Conservation (phyloP, 805 yeast genomes). For the Sugiyamaella floridensis region DNA sequence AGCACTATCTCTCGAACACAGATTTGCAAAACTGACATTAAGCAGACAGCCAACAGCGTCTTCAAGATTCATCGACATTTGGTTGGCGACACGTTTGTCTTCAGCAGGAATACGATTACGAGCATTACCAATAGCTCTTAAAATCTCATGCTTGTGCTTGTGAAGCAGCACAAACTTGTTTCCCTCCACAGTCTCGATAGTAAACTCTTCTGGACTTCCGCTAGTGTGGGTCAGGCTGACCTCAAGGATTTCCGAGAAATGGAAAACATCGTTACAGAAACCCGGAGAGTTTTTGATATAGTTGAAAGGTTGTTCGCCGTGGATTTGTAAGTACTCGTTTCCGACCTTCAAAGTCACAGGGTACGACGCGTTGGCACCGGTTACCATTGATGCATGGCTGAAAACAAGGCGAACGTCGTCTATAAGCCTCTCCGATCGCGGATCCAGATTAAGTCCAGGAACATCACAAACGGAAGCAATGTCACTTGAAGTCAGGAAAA, state of each 20-base stretch:
- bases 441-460: constrained; percentile 38
- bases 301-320: constrained; percentile 14
- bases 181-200: constrained; percentile 29
- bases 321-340: constrained; percentile 55
- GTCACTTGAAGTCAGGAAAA: constrained; percentile 43
- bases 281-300: constrained; percentile 15
- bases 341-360: constrained; percentile 67
- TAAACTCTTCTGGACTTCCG: constrained; percentile 39
- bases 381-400: constrained; percentile 5
- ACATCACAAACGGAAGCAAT: constrained; percentile 37
- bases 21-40: constrained; percentile 60
- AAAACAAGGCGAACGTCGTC: constrained; percentile 15
- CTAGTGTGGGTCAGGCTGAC: constrained; percentile 34
- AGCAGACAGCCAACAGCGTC: constrained; percentile 54
- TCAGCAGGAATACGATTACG: constrained; percentile 9
- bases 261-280: constrained; percentile 32
- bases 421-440: constrained; percentile 36
- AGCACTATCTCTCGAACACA: constrained; percentile 51
- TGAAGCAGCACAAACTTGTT: constrained; percentile 7
- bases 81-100: constrained; percentile 1
- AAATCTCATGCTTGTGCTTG: constrained; percentile 17
- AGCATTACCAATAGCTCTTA: constrained; percentile 18
- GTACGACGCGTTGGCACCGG: constrained; percentile 37
- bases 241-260: constrained; percentile 35
- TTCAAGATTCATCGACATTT: constrained; percentile 13